Evolutionary conservation across 1,284 basidiomycete species (phyloP).

Genomic region (Ustilago nuda): DNA sequence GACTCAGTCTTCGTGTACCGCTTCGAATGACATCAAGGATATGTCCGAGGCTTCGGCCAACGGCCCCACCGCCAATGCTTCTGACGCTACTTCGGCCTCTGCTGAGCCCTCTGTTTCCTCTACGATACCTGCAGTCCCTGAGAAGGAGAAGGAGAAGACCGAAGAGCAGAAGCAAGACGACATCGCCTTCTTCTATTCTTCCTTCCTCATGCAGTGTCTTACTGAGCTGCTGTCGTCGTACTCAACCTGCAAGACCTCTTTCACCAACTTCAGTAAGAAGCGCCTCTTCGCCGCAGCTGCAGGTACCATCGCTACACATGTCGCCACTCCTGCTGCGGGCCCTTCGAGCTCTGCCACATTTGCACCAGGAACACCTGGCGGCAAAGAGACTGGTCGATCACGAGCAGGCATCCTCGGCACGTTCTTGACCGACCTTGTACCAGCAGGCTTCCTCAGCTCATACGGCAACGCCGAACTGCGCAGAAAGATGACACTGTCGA

Average conservation of each 20-base stretch:
- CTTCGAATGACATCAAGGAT: slow-evolving; percentile 1
- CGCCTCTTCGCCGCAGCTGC: slow-evolving; percentile 63
- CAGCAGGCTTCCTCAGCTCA: slow-evolving; percentile 64
- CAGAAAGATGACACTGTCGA: slow-evolving; percentile 67
- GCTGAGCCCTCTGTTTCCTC: neutral
- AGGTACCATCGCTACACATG: slow-evolving; percentile 74
- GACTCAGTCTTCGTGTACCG: slow-evolving; percentile 1
- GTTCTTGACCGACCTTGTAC: slow-evolving; percentile 67
- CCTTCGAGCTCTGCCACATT: slow-evolving; percentile 81
- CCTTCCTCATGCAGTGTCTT: slow-evolving; percentile 90
- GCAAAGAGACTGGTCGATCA: slow-evolving; percentile 25
- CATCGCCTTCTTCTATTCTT: slow-evolving; percentile 76
- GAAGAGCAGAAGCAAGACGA: slow-evolving; percentile 48
- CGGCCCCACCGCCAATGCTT: neutral
- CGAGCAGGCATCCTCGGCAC: slow-evolving; percentile 51
- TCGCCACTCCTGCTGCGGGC: slow-evolving; percentile 78
- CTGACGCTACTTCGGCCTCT: slow-evolving; percentile 1
- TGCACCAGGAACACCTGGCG: slow-evolving; percentile 66
- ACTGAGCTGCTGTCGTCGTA: slow-evolving; percentile 95
- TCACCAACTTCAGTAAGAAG: slow-evolving; percentile 80
- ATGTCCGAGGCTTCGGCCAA: neutral
- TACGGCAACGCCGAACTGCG: slow-evolving; percentile 63
- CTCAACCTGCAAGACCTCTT: slow-evolving; percentile 86
- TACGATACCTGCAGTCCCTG: neutral
- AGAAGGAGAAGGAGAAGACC: slow-evolving; percentile 27